Evolutionary conservation across 441 rosid species (phyloP).

Genomic region (Metrosideros polymorpha): DNA sequence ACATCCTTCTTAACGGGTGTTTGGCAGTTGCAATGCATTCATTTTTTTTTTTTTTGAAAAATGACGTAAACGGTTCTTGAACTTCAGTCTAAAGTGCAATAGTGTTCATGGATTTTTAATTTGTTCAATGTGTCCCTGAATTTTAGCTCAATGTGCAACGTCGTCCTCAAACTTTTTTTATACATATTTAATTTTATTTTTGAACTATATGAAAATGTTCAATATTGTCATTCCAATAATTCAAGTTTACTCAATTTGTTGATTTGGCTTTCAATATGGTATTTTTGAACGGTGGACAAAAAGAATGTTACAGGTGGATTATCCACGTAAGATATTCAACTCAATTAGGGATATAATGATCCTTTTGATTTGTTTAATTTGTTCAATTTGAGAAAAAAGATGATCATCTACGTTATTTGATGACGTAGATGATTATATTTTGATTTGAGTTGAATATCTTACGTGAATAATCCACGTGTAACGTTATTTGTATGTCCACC

Average conservation of each 20-base stretch:
- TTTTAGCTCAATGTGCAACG: background rate
- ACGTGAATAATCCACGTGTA: background rate
- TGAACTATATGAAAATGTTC: background rate
- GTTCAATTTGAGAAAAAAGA: background rate
- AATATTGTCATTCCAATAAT: background rate
- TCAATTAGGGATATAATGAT: background rate
- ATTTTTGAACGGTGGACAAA: background rate
- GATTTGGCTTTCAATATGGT: background rate
- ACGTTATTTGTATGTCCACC: background rate
- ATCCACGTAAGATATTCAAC: background rate
- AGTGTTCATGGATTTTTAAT: accelerated
- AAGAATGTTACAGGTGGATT: accelerated
- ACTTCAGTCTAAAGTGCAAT: accelerated
- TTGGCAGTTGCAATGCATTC: background rate
- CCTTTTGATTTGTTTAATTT: background rate
- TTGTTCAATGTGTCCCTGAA: background rate
- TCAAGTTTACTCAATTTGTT: background rate
- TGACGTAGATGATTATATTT: background rate
- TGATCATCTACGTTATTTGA: background rate
- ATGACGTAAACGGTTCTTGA: background rate
- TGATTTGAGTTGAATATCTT: background rate
- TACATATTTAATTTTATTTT: accelerated
- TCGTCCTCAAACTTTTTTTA: accelerated
- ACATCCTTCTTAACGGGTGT: background rate
- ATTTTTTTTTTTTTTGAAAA: background rate